Percentiles rank a stretch among this genome's conserved stretches.
phyloP scores from a whole-genome alignment of 2,329 filamentous ascomycete genomes.

The Claviceps sp. region DNA sequence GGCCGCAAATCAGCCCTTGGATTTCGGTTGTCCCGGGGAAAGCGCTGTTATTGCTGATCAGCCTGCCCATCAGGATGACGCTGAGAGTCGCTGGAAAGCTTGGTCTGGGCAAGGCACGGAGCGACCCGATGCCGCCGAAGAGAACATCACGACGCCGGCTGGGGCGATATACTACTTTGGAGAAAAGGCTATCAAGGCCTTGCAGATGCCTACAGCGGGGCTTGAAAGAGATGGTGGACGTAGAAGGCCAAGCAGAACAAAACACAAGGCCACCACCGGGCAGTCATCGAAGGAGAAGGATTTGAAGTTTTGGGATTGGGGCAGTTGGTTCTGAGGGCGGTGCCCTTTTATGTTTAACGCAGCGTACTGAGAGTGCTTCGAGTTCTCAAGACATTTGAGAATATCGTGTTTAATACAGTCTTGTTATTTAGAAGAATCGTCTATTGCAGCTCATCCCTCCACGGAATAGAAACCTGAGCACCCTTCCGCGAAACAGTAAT shows the following conservation, averaged over 20 bases:
- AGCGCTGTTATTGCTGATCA: background rate
- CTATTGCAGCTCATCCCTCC: slow-evolving; percentile 28
- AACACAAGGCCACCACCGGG: background rate
- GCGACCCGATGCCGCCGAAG: background rate
- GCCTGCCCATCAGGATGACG: background rate
- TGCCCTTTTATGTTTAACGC: background rate
- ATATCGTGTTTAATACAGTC: too few relatives aligned
- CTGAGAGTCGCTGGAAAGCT: background rate
- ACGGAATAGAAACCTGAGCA: slow-evolving; percentile 30
- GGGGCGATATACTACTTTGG: slow-evolving; percentile 6
- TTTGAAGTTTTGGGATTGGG: slow-evolving; percentile 12
- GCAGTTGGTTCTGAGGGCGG: slow-evolving; percentile 16
- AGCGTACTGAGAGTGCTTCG: too few relatives aligned
- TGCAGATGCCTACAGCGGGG: background rate
- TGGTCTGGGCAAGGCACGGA: background rate
- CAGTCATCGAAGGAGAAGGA: slow-evolving; percentile 13
- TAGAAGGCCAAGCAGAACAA: background rate
- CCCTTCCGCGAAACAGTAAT: slow-evolving; percentile 29
- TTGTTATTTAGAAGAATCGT: background rate
- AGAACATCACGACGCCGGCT: background rate
- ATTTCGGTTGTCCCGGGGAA: background rate
- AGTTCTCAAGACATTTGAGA: too few relatives aligned
- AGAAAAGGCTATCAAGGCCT: slow-evolving; percentile 3
- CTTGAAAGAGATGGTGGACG: background rate
- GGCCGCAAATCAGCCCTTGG: background rate